phyloP scores from a whole-genome alignment of 108 stramenopile species.

The Asterionellopsis glacialis region DNA sequence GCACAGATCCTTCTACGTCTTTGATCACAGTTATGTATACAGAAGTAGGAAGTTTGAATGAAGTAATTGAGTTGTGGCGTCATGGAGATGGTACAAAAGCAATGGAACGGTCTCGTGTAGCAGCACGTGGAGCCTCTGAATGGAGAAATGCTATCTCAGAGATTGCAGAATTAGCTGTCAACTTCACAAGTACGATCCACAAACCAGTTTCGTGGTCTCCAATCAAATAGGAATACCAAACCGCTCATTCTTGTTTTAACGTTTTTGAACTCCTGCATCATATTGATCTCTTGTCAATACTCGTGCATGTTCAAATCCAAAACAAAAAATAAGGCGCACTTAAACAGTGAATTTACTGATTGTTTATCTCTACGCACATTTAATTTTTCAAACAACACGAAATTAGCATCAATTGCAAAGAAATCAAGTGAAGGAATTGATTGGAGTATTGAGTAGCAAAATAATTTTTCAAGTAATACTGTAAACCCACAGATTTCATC shows the following conservation, averaged over 20 bases:
- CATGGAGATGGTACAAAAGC: constrained; percentile 54
- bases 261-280: too few relatives aligned
- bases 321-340: too few relatives aligned
- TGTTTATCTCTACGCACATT: too few relatives aligned
- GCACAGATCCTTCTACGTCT: constrained; percentile 52
- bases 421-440: too few relatives aligned
- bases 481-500: too few relatives aligned
- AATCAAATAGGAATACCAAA: background rate
- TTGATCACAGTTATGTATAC: constrained; percentile 49
- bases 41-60: constrained; percentile 62
- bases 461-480: too few relatives aligned
- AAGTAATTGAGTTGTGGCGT: constrained; percentile 72
- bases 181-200: constrained; percentile 55
- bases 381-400: too few relatives aligned
- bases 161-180: constrained; percentile 53
- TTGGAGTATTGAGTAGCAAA: too few relatives aligned
- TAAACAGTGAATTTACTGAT: too few relatives aligned
- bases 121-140: constrained; percentile 41
- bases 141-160: constrained; percentile 56
- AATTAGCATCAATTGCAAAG: too few relatives aligned
- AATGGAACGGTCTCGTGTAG: constrained; percentile 55
- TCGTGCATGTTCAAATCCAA: too few relatives aligned
- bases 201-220: constrained; percentile 41
- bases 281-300: too few relatives aligned
- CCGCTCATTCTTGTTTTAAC: background rate